These are phyloP conservation scores for Carpinus fangiana DNA, from an alignment of 306 rosid genomes.

Conservation along the genomic window DNA sequence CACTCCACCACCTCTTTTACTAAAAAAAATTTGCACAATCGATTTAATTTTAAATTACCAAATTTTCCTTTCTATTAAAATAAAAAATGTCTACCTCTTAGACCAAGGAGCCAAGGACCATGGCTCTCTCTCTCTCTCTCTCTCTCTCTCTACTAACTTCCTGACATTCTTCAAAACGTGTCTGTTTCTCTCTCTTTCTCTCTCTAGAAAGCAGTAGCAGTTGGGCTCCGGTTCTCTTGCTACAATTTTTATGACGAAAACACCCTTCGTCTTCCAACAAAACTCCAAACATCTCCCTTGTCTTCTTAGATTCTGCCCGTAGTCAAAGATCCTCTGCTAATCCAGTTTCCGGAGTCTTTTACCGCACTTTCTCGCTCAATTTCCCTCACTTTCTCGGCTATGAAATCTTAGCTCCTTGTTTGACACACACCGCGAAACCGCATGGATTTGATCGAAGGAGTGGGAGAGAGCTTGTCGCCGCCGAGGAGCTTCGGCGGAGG, in stretches of 20 bases:
- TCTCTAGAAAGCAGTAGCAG: not conserved
- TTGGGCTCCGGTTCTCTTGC: not conserved
- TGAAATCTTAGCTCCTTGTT: conserved; percentile 6
- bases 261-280: conserved; percentile 30
- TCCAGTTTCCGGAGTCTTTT: not conserved
- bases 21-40: not conserved
- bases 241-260: conserved; percentile 26
- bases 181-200: not conserved
- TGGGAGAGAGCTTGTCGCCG: conserved; percentile 97
- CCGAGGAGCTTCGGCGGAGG: conserved; percentile 55
- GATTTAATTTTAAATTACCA: no score
- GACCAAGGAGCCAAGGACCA: not conserved
- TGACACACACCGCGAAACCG: conserved; percentile 3
- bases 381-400: conserved; percentile 28
- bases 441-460: conserved; percentile 93
- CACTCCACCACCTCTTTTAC: conserved; percentile 1
- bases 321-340: conserved; percentile 39
- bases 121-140: not conserved
- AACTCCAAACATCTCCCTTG: conserved; percentile 11
- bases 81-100: not conserved
- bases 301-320: conserved; percentile 30
- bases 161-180: not conserved
- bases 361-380: conserved; percentile 27
- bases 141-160: not conserved
- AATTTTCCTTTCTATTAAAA: not conserved